A percentile compares a stretch with the other conserved stretches of the same genome.
Evolutionary conservation across 228 moss, liverwort and hornwort species (phyloP).

Genomic region (Sphagnum magellanicum): DNA sequence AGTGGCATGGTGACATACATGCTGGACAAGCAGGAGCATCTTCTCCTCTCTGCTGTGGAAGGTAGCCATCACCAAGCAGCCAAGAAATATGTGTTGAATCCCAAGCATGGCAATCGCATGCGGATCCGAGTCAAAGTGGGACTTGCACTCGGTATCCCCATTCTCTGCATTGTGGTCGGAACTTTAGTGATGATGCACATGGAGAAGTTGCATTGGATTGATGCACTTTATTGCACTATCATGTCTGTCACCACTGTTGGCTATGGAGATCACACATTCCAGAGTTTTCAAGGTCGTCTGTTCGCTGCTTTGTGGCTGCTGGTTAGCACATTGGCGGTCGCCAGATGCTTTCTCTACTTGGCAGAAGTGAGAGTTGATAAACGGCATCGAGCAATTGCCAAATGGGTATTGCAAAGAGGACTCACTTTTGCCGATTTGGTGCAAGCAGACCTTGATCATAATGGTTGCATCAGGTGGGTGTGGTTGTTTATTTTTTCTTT

Average conservation of each 20-base stretch:
- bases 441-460: conserved; percentile 78
- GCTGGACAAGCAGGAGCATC: conserved; percentile 78
- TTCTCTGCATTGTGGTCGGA: conserved; percentile 43
- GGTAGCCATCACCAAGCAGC: conserved; percentile 71
- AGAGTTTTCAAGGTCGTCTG: conserved; percentile 59
- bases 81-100: conserved; percentile 66
- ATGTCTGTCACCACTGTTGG: conserved; percentile 97
- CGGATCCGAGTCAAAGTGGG: conserved; percentile 80
- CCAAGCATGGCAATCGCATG: conserved; percentile 76
- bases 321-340: conserved; percentile 85
- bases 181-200: conserved; percentile 60
- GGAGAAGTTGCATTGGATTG: conserved; percentile 54
- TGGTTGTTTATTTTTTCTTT: no score
- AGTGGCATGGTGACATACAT: conserved; percentile 87
- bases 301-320: conserved; percentile 86
- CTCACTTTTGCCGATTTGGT: conserved; percentile 63
- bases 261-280: conserved; percentile 80
- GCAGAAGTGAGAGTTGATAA: conserved; percentile 87
- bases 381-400: conserved; percentile 74
- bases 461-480: conserved; percentile 65
- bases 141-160: conserved; percentile 23
- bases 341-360: conserved; percentile 75
- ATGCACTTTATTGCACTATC: conserved; percentile 75
- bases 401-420: conserved; percentile 59
- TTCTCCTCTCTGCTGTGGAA: conserved; percentile 57